Base-by-base conservation (phyloP, 1,284 basidiomycete species). In the Waitea zeae region DNA sequence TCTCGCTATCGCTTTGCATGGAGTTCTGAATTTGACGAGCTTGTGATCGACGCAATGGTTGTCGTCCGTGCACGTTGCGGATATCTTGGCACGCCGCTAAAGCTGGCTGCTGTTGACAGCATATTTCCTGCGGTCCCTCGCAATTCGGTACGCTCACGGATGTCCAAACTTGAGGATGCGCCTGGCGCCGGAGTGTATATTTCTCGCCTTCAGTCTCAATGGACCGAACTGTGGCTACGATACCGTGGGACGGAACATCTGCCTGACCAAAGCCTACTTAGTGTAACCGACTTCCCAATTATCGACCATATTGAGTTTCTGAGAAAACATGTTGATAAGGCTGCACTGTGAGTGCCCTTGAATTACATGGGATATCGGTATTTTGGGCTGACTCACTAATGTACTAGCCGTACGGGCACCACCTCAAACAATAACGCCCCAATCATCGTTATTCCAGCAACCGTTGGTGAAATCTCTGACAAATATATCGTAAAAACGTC, bases 11-110 rank as follows among this genome's bases (percentile, higher is more conserved):
- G 84, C 35, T 86, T 84, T 49, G 68, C 72, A 34, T 93, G 88
- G 88, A 84, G 68, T 36, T 54, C 67, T 33, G 82, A 89, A 33
- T 88, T 77, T 41, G 87, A 93, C 42, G 90, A 93, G 41, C 64
- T 90, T 19, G 71, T 79, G 27, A 68, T 81, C 35, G 90, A 96
- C 48, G 77, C 78, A 1, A 78, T 72, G 30, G 81, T 72, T 2
- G 77, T 96, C 42, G 71, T 95, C 36, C 70, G 70, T 41, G 81
- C 80, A 12, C 74, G 90, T 17, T 84, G 79, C 49, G n/a, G n/a
- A n/a, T 62, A 73, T 34, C 48, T 57, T 37, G 49, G 62, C 19
- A 53, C 60, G 15, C 67, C 75, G 38, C 58, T 80, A 28, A 77
- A 82, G 42, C 78, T 75, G 65, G 62, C 61, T 9, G 76, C 75